Evolutionary conservation across 1,284 basidiomycete genomes (phyloP), one percentile per base, ranked within the genome.

Genomic region (Termitomyces sp.): DNA sequence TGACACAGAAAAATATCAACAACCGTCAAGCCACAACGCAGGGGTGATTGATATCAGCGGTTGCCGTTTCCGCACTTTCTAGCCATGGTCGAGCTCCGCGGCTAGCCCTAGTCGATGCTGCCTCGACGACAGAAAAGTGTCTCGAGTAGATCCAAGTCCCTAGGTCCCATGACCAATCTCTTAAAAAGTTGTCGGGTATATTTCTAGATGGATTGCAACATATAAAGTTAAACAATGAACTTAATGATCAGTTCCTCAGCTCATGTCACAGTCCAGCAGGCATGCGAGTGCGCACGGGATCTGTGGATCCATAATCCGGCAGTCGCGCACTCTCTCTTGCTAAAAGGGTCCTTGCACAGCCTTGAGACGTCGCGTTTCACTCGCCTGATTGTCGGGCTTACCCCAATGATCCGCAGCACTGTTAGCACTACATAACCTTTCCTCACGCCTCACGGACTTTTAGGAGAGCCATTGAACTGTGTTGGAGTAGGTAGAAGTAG

Each of bases 341-440:
- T 5, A 49, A 54, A 38, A 34, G 30, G 15, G 33, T 50, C 41
- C 50, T 41, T 40, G 58, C 58, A 59, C 53, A 59, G 58, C 58
- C 58, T 52, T 59, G 31, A 38, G 42, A 24, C 5, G 40, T 55
- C 53, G 52, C 40, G 53, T 59, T 58, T 51, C 53, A 58, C 9
- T 48, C 40, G 40, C 38, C n/a, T 54, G 48, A 53, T 53, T 40
- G 52, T 24, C 49, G 10, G 36, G 44, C 26, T 21, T 40, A 30
- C 28, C 40, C 53, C 45, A 36, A 50, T 55, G 56, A 51, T 55
- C 56, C 56, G 46, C 36, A 44, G 12, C n/a, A 15, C 17, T 24
- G 28, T 44, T 24, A 26, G 40, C 41, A 33, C 17, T 33, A n/a
- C n/a, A n/a, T n/a, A 8, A 17, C 15, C 30, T 4, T 44, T 8